Conservation (phyloP, 1,284 basidiomycete genomes). For the Agaricales sp. region DNA sequence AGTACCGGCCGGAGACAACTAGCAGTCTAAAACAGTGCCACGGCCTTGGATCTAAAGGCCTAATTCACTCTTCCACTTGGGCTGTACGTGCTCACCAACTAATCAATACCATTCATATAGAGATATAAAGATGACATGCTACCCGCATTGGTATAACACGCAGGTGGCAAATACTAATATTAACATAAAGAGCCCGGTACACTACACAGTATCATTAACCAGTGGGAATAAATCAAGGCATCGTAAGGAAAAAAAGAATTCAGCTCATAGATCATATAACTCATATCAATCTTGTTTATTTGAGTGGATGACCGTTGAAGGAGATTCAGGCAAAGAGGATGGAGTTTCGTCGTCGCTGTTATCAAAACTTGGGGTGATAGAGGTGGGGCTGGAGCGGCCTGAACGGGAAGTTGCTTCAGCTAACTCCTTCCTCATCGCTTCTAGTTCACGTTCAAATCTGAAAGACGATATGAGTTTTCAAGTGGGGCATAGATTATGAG, state of each 20-base stretch:
- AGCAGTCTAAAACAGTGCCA: no score
- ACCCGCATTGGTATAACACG: not conserved
- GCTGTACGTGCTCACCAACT: no score
- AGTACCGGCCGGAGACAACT: no score
- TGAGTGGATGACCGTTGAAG: not conserved
- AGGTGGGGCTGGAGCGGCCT: not conserved
- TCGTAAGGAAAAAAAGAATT: not conserved
- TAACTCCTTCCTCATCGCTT: conserved; percentile 78
- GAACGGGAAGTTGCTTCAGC: conserved; percentile 38
- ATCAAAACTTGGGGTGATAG: not conserved
- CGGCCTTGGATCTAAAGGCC: no score
- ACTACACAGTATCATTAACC: not conserved
- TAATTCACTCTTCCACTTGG: no score
- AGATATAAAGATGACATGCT: not conserved
- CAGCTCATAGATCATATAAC: not conserved
- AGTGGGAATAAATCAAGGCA: not conserved
- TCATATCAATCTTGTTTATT: not conserved
- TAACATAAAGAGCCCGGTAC: conserved; percentile 16
- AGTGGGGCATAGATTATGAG: conserved; percentile 5
- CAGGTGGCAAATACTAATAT: conserved; percentile 10
- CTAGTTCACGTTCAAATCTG: conserved; percentile 86
- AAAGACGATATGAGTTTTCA: conserved; percentile 1
- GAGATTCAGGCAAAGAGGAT: not conserved
- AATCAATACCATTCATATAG: not conserved
- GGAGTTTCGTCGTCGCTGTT: not conserved